phyloP scores from a whole-genome alignment of 257 asterid genomes.

The Jacaranda mimosifolia region DNA sequence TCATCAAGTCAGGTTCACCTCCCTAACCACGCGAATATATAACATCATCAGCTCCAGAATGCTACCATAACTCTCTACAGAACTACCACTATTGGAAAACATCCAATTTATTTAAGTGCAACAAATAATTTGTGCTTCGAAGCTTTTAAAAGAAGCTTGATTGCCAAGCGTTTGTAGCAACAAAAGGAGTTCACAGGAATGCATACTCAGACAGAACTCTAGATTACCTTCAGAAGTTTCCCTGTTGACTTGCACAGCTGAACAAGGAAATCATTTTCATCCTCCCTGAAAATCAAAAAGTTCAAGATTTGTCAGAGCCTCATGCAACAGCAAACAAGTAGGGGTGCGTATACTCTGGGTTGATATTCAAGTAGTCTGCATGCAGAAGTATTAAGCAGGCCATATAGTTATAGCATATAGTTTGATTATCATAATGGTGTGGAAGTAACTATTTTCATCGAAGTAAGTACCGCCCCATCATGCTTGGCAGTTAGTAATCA shows the following conservation, averaged over 20 bases:
- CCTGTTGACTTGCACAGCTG: conserved; percentile 89
- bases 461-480: not conserved
- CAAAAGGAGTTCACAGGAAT: conserved; percentile 2
- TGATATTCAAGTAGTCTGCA: not conserved
- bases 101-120: not conserved
- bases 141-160: not conserved
- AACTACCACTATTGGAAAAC: not conserved
- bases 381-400: not conserved
- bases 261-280: conserved; percentile 81
- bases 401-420: not conserved
- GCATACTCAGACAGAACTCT: not conserved
- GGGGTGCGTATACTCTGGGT: not conserved
- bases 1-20: conserved; percentile 91
- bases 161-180: not conserved
- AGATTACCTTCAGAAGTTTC: conserved; percentile 83
- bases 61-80: not conserved
- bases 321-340: not conserved
- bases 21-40: conserved; percentile 56
- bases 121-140: not conserved
- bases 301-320: conserved; percentile 1
- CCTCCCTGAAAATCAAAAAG: conserved; percentile 64
- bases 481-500: not conserved
- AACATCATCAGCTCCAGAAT: conserved; percentile 1
- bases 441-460: not conserved
- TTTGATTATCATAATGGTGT: not conserved